Base-by-base conservation (phyloP, 2,329 filamentous ascomycete species). In the Colletotrichum sp. region DNA sequence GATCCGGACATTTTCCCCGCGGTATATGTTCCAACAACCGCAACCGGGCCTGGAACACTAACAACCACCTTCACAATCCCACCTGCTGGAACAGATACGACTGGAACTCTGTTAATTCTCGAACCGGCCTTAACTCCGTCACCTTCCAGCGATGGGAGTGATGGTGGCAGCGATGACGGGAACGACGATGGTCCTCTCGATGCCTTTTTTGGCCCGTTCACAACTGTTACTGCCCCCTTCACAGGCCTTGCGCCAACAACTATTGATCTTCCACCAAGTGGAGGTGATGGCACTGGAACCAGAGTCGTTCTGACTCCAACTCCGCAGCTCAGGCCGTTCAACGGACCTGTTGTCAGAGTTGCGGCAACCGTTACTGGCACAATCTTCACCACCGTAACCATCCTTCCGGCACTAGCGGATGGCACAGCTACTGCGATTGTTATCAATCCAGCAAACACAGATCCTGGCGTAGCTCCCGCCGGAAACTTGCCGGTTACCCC, bases 221-320 rank as follows among this genome's bases (percentile, higher is more conserved):
- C 64, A 9, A 67, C 64, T 16, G 8, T 67, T 8, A 67, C 39
- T 21, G 36, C 16, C n/a, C 64, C 64, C 3, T 39, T 24, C 16
- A 67, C 64, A 52, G 64, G 64, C 15, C 49, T n/a, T 13, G 16
- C 12, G 39, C 26, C 64, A 12, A 52, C 64, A n/a, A 67, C 64
- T 1, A 15, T 67, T 28, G 28, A 32, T 39, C 24, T 67, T 6
- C 39, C 64, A 9, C 64, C 64, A 30, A 12, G 36, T 2, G 64
- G 39, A 12, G 30, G 39, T 18, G 64, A 67, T 24, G 39, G 24
- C 0, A 67, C 39, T 1, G 64, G 44, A 0, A 67, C 64, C 8
- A 39, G n/a, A n/a, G 6, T 67, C 10, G 16, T 67, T 7, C 16
- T 67, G 30, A 30, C 24, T 10, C 64, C 64, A 6, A 55, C 64